These are phyloP conservation scores for Crithidia fasciculata DNA, from an alignment of 208 protist species.

Conservation along the genomic window DNA sequence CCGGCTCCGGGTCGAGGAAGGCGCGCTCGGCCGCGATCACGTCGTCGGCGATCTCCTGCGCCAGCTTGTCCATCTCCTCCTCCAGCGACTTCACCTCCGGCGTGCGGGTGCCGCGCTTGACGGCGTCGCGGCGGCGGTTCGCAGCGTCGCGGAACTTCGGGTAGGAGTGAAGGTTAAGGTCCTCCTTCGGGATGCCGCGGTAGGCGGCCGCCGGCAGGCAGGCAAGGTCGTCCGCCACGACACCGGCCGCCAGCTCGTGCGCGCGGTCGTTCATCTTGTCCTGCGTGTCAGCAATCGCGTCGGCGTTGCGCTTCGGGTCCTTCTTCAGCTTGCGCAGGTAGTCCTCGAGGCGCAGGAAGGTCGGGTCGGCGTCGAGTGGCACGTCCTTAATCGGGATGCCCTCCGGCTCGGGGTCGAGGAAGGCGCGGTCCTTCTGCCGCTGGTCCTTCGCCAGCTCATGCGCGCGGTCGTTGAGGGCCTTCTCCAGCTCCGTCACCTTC, in stretches of 20 bases:
- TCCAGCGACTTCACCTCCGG: conserved; percentile 30
- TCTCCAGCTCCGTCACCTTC: conserved; percentile 62
- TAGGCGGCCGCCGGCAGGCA: conserved; percentile 55
- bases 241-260: conserved; percentile 63
- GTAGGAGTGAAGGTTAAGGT: conserved; percentile 75
- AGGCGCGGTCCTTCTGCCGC: conserved; percentile 57
- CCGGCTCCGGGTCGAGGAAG: conserved; percentile 79
- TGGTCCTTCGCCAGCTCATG: conserved; percentile 64
- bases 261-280: conserved; percentile 82
- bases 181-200: conserved; percentile 71
- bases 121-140: conserved; percentile 48
- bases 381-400: conserved; percentile 69
- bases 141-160: conserved; percentile 66
- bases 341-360: conserved; percentile 66
- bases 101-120: conserved; percentile 14
- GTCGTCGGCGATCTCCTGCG: conserved; percentile 70
- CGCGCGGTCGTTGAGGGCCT: conserved; percentile 72
- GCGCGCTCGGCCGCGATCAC: conserved; percentile 65
- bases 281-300: conserved; percentile 62
- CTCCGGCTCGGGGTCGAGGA: conserved; percentile 74
- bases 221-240: conserved; percentile 66
- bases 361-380: conserved; percentile 54
- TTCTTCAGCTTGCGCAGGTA: conserved; percentile 74
- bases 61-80: conserved; percentile 70
- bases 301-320: conserved; percentile 59